Base-by-base conservation (phyloP, 2,329 filamentous ascomycete genomes). In the Triangularia verruculosa region DNA sequence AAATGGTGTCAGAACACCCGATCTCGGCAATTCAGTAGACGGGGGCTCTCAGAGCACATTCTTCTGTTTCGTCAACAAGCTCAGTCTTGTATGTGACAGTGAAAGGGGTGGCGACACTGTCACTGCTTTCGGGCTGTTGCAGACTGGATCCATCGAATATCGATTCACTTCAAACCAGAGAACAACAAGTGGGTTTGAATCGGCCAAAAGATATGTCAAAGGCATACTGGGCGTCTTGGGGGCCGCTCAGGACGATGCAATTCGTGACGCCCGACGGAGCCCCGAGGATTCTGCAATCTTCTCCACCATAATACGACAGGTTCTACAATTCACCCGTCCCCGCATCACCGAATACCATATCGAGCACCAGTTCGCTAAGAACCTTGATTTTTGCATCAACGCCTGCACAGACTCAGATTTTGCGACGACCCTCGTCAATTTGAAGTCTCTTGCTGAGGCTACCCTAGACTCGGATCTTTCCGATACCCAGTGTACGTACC, bases 31-130 rank as follows among this genome's bases (percentile, higher is more conserved):
- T 0, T 15, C n/a, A 17, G n/a, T 2, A 4, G 61, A 52, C 25
- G 55, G 24, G 12, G 20, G n/a, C 2, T 30, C 47, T 3, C 22
- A 65, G 8, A 53, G 61, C 25, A 54, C 61, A 1, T 72, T 71
- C 39, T 59, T 57, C 30, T 67, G 64, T 47, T 69, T 68, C 55
- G 62, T 71, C 25, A 69, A 72, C 59, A 71, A 70, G 57, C 55
- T 72, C 1, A 66, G 55, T 4, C 70, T 69, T 22, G 60, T 72
- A 9, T 72, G 71, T 39, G 69, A 72, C 59, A 68, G 25, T 63
- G 55, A 59, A 11, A 61, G 20, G 2, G 55, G 64, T 9, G 70
- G 70, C 2, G 53, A 53, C 2, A 68, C 68, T 1, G 66, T 72
- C 4, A 71, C 70, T 2, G 66, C 71, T 4, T 60, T 69, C 27